Evolutionary conservation across 495 filamentous ascomycete genomes (phyloP).

Genomic region (Talaromyces liani): DNA sequence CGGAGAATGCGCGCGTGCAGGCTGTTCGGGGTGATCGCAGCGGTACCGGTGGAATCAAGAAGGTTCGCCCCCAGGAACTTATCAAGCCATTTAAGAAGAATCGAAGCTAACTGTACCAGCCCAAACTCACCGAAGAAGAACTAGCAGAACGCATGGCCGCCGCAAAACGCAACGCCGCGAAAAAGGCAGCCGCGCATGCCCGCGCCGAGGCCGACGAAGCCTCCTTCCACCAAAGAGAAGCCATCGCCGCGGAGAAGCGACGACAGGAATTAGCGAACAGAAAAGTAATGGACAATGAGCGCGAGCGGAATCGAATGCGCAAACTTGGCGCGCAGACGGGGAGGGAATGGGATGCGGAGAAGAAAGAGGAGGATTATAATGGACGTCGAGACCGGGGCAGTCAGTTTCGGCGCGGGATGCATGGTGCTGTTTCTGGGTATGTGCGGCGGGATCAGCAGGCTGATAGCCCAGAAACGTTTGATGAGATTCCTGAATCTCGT

Average conservation of each 20-base stretch:
- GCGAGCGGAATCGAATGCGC: slow-evolving; percentile 62
- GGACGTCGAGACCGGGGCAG: slow-evolving; percentile 35
- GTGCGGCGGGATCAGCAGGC: slow-evolving; percentile 24
- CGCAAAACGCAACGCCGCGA: slow-evolving; percentile 51
- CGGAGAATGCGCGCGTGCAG: slow-evolving; percentile 30
- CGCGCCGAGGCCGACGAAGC: slow-evolving; percentile 63
- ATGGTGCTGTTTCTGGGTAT: slow-evolving; percentile 48
- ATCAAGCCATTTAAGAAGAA: not conserved
- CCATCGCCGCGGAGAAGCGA: slow-evolving; percentile 44
- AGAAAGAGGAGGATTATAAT: slow-evolving; percentile 56
- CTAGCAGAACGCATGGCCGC: slow-evolving; percentile 51
- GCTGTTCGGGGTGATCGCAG: slow-evolving; percentile 63
- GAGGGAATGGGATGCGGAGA: slow-evolving; percentile 72
- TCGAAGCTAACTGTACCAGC: slow-evolving; percentile 25
- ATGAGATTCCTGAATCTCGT: not conserved
- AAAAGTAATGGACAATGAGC: slow-evolving; percentile 57
- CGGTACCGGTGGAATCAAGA: slow-evolving; percentile 56
- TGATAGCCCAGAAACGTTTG: slow-evolving; percentile 11
- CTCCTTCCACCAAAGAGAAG: slow-evolving; percentile 58
- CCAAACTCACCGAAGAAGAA: slow-evolving; percentile 64
- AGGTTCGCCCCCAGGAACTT: slow-evolving; percentile 19
- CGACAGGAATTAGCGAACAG: slow-evolving; percentile 49
- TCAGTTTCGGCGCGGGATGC: slow-evolving; percentile 46
- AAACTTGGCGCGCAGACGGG: slow-evolving; percentile 60
- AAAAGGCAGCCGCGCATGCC: slow-evolving; percentile 52